Evolutionary conservation across 1,284 basidiomycete species (phyloP).

Genomic region (Heliocybe sulcata): DNA sequence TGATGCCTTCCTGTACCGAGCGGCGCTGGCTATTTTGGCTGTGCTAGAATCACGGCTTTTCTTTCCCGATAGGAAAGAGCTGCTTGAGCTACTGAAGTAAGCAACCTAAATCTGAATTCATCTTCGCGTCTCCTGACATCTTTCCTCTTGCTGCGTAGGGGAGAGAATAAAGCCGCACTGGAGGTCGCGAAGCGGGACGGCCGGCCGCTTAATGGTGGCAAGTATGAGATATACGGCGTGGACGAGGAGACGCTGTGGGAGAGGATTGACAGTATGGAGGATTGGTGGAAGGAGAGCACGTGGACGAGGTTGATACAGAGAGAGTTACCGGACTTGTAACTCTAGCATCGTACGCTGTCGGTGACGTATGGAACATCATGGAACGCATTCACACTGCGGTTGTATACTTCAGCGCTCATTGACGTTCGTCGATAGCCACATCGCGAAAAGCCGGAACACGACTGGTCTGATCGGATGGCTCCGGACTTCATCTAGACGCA

Average conservation of each 20-base stretch:
- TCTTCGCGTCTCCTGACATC: constrained; percentile 3
- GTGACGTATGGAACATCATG: too few relatives aligned
- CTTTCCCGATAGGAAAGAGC: constrained; percentile 74
- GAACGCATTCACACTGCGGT: too few relatives aligned
- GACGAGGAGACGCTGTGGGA: constrained; percentile 82
- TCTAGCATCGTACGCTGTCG: not conserved
- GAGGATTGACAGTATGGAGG: constrained; percentile 71
- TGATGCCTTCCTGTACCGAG: constrained; percentile 82
- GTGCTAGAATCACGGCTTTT: constrained; percentile 84
- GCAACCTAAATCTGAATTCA: constrained; percentile 15
- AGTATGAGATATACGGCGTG: constrained; percentile 84
- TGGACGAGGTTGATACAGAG: constrained; percentile 80
- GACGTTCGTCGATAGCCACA: not conserved
- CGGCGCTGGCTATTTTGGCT: constrained; percentile 76
- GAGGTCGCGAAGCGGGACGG: constrained; percentile 73
- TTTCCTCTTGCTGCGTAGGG: constrained; percentile 30
- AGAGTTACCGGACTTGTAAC: constrained; percentile 80
- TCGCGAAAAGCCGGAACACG: not conserved
- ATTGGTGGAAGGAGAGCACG: constrained; percentile 91
- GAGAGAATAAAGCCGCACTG: constrained; percentile 78
- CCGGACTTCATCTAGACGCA: not conserved
- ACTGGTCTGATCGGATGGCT: not conserved
- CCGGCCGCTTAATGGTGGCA: constrained; percentile 56
- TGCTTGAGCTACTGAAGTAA: constrained; percentile 65
- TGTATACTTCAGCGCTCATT: not conserved